Conservation (phyloP, 2,329 filamentous ascomycete species). For the Neocatenulostroma microsporum region DNA sequence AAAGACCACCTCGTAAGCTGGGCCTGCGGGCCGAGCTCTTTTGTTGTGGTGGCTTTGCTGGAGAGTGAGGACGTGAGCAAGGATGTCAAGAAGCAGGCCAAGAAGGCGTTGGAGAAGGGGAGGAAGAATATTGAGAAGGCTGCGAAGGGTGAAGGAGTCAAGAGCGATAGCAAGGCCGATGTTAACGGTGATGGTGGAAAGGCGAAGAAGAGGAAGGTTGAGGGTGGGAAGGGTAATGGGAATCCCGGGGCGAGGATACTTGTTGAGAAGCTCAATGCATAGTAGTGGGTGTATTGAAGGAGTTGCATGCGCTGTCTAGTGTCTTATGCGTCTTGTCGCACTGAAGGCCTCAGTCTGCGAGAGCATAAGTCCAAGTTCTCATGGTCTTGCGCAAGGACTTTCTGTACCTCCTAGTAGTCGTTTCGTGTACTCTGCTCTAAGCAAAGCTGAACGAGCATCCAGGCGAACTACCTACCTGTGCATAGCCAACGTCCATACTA, state of each 20-base stretch:
- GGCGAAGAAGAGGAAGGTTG: constrained; percentile 35
- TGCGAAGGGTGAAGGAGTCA: constrained; percentile 39
- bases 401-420: no score
- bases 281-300: no score
- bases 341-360: no score
- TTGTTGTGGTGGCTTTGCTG: constrained; percentile 72
- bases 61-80: constrained; percentile 62
- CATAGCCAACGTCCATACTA: no score
- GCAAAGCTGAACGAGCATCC: no score
- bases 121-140: constrained; percentile 64
- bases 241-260: constrained; percentile 42
- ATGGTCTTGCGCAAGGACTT: no score
- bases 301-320: no score
- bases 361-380: no score
- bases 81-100: constrained; percentile 55
- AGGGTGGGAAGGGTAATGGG: constrained; percentile 33
- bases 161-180: not conserved
- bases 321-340: no score
- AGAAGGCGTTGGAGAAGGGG: constrained; percentile 63
- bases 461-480: no score
- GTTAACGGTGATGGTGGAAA: constrained; percentile 35
- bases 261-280: constrained; percentile 33
- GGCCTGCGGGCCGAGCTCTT: constrained; percentile 80
- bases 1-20: constrained; percentile 66
- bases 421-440: no score